Percentiles rank a stretch among this genome's conserved stretches.
These are phyloP conservation scores for Penicillium janthinellum DNA, from an alignment of 2,329 filamentous ascomycete genomes.

Conservation along the genomic window DNA sequence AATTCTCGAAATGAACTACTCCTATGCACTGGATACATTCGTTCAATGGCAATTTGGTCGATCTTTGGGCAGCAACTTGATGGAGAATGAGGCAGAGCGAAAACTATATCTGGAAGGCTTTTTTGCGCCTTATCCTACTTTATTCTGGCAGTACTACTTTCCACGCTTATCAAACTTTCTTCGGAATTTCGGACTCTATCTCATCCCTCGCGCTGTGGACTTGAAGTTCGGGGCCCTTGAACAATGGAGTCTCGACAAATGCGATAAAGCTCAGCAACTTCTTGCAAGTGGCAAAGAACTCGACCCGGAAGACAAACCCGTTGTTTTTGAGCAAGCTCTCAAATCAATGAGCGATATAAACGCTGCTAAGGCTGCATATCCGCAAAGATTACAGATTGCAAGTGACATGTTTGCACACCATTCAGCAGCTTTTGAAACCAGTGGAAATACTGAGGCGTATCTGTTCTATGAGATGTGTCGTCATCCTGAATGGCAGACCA, in stretches of 20 bases:
- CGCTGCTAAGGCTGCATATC: not conserved
- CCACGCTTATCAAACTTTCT: not conserved
- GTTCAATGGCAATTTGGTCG: slow-evolving; percentile 3
- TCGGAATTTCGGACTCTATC: not conserved
- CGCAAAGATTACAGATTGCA: not conserved
- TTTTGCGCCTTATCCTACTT: not conserved
- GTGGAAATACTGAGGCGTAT: slow-evolving; percentile 2
- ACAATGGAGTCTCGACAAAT: slow-evolving; percentile 3
- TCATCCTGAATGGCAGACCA: slow-evolving; percentile 3
- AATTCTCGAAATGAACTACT: not conserved
- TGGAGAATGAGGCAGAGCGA: slow-evolving; percentile 1
- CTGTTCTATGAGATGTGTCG: slow-evolving; percentile 2
- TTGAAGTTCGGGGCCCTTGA: not conserved
- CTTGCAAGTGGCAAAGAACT: not conserved
- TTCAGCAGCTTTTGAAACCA: slow-evolving; percentile 2
- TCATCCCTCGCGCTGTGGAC: not conserved
- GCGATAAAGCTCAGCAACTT: slow-evolving; percentile 1
- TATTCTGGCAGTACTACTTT: not conserved
- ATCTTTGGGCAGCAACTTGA: not conserved
- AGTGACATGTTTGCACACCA: slow-evolving; percentile 3
- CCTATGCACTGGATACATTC: not conserved
- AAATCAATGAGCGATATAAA: not conserved
- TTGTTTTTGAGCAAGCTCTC: not conserved
- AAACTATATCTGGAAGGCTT: not conserved
- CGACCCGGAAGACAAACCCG: not conserved